These are phyloP conservation scores for Aureobasidium sp. DNA, from an alignment of 2,329 filamentous ascomycete genomes.

Conservation along the genomic window DNA sequence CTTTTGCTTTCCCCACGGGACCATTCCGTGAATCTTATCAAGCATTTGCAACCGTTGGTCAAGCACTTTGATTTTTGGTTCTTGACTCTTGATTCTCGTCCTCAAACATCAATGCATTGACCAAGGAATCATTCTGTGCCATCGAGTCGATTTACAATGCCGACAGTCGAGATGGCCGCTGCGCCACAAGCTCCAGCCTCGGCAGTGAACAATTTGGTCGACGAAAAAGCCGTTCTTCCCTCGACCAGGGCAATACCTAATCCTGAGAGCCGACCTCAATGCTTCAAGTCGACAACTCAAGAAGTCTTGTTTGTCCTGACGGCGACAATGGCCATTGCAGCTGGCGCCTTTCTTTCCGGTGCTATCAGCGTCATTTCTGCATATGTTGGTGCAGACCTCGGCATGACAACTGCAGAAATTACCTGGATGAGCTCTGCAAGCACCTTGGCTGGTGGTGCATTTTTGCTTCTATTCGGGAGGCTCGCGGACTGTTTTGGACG, in stretches of 20 bases:
- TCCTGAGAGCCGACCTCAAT: constrained; percentile 41
- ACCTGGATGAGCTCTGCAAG: constrained; percentile 62
- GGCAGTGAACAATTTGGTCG: not conserved
- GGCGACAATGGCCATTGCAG: constrained; percentile 60
- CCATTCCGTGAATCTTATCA: constrained; percentile 9
- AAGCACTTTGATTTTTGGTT: not conserved
- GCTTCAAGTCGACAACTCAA: constrained; percentile 56
- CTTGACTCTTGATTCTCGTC: not conserved
- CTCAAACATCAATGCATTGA: not conserved
- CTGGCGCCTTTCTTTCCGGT: constrained; percentile 54
- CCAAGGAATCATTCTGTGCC: not conserved
- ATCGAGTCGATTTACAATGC: not conserved
- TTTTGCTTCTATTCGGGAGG: constrained; percentile 60
- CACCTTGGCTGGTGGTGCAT: constrained; percentile 55
- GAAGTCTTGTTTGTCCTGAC: constrained; percentile 60
- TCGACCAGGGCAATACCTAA: not conserved
- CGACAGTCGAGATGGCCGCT: constrained; percentile 4
- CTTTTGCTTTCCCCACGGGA: not conserved
- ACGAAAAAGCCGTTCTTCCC: not conserved
- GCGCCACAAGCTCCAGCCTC: constrained; percentile 2
- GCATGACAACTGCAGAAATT: constrained; percentile 59
- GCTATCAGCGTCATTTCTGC: constrained; percentile 56
- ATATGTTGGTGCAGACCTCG: constrained; percentile 51
- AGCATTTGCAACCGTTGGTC: not conserved
- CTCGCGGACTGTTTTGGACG: constrained; percentile 61